Evolutionary conservation across 164 flowering plant species (phyloP).

Genomic region (Vitis rupestris): DNA sequence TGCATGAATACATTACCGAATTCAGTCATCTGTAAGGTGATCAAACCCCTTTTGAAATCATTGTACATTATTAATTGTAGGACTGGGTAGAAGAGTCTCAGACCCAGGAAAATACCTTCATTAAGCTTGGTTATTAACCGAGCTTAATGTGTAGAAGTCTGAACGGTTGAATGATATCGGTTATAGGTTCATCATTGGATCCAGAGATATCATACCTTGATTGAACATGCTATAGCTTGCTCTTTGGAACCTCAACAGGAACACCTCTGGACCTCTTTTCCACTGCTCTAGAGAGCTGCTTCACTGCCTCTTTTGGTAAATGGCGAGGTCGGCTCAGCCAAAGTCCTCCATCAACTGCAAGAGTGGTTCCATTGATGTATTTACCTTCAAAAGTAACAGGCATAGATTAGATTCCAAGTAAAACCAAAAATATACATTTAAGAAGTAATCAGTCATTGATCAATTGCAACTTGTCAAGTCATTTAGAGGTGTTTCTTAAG

Average conservation of each 20-base stretch:
- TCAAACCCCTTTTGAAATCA: neutral
- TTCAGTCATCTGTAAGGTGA: neutral
- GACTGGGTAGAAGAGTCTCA: too few species aligned
- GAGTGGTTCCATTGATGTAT: conserved; percentile 53
- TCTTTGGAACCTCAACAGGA: conserved; percentile 55
- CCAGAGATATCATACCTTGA: neutral
- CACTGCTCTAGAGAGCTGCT: conserved; percentile 51
- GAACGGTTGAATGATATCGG: too few species aligned
- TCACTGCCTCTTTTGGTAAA: conserved; percentile 59
- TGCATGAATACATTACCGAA: too few species aligned
- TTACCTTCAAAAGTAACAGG: conserved; percentile 37
- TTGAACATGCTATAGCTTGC: conserved; percentile 41
- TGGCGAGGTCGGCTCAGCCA: conserved; percentile 68
- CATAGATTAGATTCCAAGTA: neutral
- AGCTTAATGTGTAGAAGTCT: too few species aligned
- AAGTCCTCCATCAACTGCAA: conserved; percentile 66
- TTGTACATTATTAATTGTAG: neutral
- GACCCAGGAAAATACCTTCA: too few species aligned
- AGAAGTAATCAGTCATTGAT: too few species aligned
- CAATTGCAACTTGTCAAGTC: too few species aligned
- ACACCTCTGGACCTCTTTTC: conserved; percentile 53
- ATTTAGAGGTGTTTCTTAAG: too few species aligned
- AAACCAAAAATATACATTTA: neutral
- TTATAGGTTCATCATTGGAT: neutral
- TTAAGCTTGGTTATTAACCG: too few species aligned